Evolutionary conservation across 495 filamentous ascomycete species (phyloP).

Genomic region (Neurospora sublineolata): DNA sequence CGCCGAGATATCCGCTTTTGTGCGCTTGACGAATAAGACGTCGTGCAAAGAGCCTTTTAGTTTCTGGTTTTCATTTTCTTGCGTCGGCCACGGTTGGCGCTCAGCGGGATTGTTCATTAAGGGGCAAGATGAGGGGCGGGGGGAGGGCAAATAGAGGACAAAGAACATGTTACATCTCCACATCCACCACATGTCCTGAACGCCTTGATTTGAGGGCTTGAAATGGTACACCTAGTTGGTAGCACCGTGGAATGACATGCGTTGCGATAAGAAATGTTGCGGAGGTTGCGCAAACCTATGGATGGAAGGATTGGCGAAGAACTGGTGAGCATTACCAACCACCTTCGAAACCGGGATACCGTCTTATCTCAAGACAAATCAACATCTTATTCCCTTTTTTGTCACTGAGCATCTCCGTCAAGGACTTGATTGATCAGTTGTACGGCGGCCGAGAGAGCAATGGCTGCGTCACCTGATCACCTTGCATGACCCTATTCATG

Average conservation of each 20-base stretch:
- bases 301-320: not conserved
- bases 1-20: slow-evolving; percentile 18
- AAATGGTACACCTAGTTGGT: not conserved
- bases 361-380: slow-evolving; percentile 7
- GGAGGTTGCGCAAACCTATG: not conserved
- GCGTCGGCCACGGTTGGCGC: slow-evolving; percentile 8
- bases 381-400: not conserved
- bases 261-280: slow-evolving; percentile 1
- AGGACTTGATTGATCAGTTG: not conserved
- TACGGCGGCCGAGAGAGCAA: not conserved
- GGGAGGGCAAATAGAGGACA: not conserved
- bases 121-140: not conserved
- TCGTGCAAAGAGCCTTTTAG: slow-evolving; percentile 13
- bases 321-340: slow-evolving; percentile 1
- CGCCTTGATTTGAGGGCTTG: not conserved
- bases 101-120: not conserved
- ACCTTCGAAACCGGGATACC: not conserved
- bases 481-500: slow-evolving; percentile 13
- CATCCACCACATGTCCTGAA: not conserved
- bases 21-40: slow-evolving; percentile 11
- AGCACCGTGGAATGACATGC: slow-evolving; percentile 2
- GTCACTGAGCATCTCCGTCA: not conserved
- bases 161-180: not conserved
- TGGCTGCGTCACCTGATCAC: slow-evolving; percentile 22
- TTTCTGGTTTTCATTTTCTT: slow-evolving; percentile 15